Conservation (phyloP, 331 rosid genomes). For the Pyracantha coccinea region DNA sequence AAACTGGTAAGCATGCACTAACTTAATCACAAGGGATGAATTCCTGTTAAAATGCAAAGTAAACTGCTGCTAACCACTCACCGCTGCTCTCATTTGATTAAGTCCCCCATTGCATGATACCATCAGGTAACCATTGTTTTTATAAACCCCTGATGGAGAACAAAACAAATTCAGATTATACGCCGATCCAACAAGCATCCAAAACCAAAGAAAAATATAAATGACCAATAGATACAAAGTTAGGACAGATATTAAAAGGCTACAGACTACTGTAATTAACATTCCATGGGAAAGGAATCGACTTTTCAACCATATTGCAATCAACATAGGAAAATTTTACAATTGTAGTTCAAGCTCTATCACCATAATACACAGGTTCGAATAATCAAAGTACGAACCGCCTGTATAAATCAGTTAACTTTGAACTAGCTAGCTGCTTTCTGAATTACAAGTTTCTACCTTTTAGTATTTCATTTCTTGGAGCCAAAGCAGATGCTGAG, state of each 20-base stretch:
- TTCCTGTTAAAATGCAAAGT: not conserved
- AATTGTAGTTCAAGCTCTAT: not conserved
- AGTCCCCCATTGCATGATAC: slow-evolving; percentile 89
- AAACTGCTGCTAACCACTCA: slow-evolving; percentile 26
- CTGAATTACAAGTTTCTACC: not conserved
- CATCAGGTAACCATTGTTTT: slow-evolving; percentile 80
- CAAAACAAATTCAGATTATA: slow-evolving; percentile 1
- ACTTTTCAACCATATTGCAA: too few species aligned
- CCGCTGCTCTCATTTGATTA: slow-evolving; percentile 95
- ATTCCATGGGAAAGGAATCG: too few species aligned
- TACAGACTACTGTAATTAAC: not conserved
- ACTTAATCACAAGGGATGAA: not conserved
- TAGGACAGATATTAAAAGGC: not conserved
- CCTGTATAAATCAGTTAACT: not conserved
- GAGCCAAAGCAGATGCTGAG: not conserved
- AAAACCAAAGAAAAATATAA: not conserved
- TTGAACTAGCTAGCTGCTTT: not conserved
- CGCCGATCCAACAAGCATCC: not conserved
- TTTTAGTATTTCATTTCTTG: not conserved
- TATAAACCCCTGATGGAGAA: slow-evolving; percentile 53
- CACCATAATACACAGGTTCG: not conserved
- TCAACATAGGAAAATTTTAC: not conserved
- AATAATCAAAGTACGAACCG: not conserved
- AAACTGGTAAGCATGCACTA: slow-evolving; percentile 8
- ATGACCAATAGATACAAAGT: not conserved